Conservation (phyloP, 2,329 filamentous ascomycete genomes). For the Chaetomiaceae sp. region DNA sequence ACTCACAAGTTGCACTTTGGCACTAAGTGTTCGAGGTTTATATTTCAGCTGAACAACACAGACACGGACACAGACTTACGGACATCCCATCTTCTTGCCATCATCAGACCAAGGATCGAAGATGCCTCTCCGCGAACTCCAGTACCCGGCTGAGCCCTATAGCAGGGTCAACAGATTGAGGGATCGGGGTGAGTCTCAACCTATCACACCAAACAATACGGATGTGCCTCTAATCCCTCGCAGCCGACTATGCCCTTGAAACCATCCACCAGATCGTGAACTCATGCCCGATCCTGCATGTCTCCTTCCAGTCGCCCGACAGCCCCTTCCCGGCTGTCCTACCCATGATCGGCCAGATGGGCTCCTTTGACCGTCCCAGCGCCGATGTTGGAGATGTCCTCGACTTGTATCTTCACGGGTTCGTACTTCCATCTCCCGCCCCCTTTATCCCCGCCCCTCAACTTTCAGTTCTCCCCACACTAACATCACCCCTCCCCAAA, state of each 20-base stretch:
- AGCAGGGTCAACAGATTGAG: conserved; percentile 64
- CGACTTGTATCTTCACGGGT: conserved; percentile 73
- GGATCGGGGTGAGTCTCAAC: conserved; percentile 47
- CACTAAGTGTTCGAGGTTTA: no score
- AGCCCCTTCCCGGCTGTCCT: conserved; percentile 70
- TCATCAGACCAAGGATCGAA: no score
- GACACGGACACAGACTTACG: background rate
- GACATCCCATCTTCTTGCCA: no score
- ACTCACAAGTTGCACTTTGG: no score
- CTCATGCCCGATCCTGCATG: conserved; percentile 65
- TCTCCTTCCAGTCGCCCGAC: conserved; percentile 63
- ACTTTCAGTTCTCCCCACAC: background rate
- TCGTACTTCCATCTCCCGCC: background rate
- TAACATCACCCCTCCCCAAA: background rate
- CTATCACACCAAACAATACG: background rate
- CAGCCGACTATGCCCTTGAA: conserved; percentile 60
- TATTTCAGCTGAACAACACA: background rate
- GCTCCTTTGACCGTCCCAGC: conserved; percentile 59
- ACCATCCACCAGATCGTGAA: conserved; percentile 74
- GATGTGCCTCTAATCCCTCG: background rate
- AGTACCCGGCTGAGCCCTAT: conserved; percentile 57
- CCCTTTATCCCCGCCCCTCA: background rate
- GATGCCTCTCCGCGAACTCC: conserved; percentile 41
- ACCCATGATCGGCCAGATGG: conserved; percentile 83
- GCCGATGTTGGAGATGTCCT: conserved; percentile 57